Evolutionary conservation across 768 basidiomycete genomes (phyloP).

Genomic region (Agaricus sinodeliciosus): DNA sequence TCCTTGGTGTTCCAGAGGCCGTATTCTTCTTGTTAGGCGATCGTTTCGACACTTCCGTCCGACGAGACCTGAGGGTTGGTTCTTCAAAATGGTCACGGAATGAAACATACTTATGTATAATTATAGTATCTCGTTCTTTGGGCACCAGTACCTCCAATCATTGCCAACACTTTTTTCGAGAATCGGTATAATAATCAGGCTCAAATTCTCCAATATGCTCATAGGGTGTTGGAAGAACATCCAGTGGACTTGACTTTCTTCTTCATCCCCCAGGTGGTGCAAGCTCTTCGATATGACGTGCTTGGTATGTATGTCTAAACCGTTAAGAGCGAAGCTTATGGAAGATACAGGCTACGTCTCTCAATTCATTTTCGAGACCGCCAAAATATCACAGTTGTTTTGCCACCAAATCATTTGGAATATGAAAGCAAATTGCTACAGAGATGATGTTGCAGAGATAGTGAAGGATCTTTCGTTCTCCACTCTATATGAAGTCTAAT

Average conservation of each 20-base stretch:
- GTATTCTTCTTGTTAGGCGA: slow-evolving; percentile 77
- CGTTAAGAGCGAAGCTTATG: not conserved
- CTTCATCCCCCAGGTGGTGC: slow-evolving; percentile 98
- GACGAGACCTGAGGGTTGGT: slow-evolving; percentile 69
- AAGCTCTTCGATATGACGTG: slow-evolving; percentile 87
- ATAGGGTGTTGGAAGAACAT: slow-evolving; percentile 91
- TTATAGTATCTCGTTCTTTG: slow-evolving; percentile 78
- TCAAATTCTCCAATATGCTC: slow-evolving; percentile 88
- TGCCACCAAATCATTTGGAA: slow-evolving; percentile 99
- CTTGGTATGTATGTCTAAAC: slow-evolving; percentile 47
- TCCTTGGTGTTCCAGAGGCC: slow-evolving; percentile 75
- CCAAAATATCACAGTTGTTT: slow-evolving; percentile 94
- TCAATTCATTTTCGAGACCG: slow-evolving; percentile 93
- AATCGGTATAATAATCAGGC: slow-evolving; percentile 80
- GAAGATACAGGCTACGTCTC: slow-evolving; percentile 75
- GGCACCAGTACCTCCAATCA: slow-evolving; percentile 80
- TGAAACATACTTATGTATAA: not conserved
- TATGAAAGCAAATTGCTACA: slow-evolving; percentile 98
- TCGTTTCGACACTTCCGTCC: slow-evolving; percentile 45
- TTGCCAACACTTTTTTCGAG: slow-evolving; percentile 82
- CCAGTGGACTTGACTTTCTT: slow-evolving; percentile 95
- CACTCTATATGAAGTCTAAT: not conserved
- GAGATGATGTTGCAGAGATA: slow-evolving; percentile 82
- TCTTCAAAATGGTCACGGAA: not conserved
- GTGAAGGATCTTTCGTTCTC: slow-evolving; percentile 32